Base-by-base conservation (phyloP, 768 basidiomycete species). In the Jaapia argillacea region DNA sequence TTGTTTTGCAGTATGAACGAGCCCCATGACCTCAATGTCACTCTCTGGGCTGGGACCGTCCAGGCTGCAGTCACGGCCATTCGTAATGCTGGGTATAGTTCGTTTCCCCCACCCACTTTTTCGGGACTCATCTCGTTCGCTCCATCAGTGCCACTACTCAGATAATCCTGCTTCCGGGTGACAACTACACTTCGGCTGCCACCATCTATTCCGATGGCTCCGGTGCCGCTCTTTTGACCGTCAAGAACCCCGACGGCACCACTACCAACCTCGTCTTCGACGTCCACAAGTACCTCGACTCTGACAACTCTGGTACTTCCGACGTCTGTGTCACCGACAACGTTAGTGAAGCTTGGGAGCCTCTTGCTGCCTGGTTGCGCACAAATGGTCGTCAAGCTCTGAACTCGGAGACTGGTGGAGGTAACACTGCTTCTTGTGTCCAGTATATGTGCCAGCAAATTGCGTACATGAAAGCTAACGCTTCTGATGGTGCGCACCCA, bases 401-500 rank as follows among this genome's bases (percentile, higher is more conserved):
- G 45, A 54, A 69, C 24, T 61, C 60, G 44, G 69, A 71, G 56
- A 70, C 67, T 38, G 70, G 69, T 25, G 70, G 66, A n/a, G 68
- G 68, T 28, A 61, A 63, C 54, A 62, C 60, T 38, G 54, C 59
- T 7, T 62, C 59, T 48, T 65, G 65, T 58, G 52, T 52, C 4
- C 42, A 55, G 61, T 64, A 45, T 16, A 10, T 33, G 28, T 71
- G 66, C 35, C 60, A 72, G 46, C 68, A 74, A 49, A 60, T 73
- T 24, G 63, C 56, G 0, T 75, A 58, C 59, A 69, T 69, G 46
- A 67, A 69, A 36, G 54, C 59, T 33, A 70, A 72, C 54, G n/a
- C n/a, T n/a, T 68, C 68, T 26, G 72, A 75, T 53, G 71, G 72
- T 72, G 31, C 25, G 65, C 41, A n/a, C n/a, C n/a, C n/a, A n/a